Evolutionary conservation across 371 early-diverging fungal genomes (phyloP).

Genomic region (Mortierella sp.): DNA sequence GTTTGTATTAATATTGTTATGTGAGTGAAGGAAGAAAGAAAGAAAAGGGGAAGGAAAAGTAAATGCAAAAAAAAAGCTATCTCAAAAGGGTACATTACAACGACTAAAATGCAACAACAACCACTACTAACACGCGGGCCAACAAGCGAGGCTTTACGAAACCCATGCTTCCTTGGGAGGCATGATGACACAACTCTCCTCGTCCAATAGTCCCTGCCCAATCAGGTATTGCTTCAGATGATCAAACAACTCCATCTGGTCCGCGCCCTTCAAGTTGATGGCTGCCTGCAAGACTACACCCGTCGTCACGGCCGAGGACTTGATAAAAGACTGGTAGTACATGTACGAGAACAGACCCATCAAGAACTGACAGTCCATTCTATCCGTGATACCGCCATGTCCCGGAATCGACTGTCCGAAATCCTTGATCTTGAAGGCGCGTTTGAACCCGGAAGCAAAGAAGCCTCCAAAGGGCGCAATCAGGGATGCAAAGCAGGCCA

Average conservation of each 20-base stretch:
- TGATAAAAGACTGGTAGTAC: conserved; percentile 92
- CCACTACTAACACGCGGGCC: too few relatives aligned
- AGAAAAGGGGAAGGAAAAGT: neutral
- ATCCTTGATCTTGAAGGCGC: conserved; percentile 99
- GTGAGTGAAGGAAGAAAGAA: neutral
- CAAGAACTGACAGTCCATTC: conserved; percentile 98
- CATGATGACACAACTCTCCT: conserved; percentile 49
- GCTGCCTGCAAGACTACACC: conserved; percentile 67
- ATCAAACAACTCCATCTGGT: conserved; percentile 72
- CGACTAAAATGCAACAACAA: neutral
- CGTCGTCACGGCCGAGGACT: conserved; percentile 68
- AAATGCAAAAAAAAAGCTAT: neutral
- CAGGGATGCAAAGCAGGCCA: conserved; percentile 96
- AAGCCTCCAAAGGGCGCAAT: conserved; percentile 99
- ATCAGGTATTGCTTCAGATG: conserved; percentile 69
- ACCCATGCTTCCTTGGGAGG: conserved; percentile 57
- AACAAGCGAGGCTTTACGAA: neutral
- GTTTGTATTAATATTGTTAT: neutral
- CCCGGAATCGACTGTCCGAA: conserved; percentile 99
- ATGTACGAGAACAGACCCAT: conserved; percentile 97
- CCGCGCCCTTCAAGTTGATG: conserved; percentile 65
- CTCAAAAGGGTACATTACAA: too few relatives aligned
- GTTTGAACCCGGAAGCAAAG: conserved; percentile 98
- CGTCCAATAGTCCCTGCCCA: conserved; percentile 68
- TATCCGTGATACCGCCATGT: conserved; percentile 99